A percentile compares a stretch with the other conserved stretches of the same genome.
These are phyloP conservation scores for Capsicum baccatum DNA, from an alignment of 257 asterid species.

Conservation along the genomic window DNA sequence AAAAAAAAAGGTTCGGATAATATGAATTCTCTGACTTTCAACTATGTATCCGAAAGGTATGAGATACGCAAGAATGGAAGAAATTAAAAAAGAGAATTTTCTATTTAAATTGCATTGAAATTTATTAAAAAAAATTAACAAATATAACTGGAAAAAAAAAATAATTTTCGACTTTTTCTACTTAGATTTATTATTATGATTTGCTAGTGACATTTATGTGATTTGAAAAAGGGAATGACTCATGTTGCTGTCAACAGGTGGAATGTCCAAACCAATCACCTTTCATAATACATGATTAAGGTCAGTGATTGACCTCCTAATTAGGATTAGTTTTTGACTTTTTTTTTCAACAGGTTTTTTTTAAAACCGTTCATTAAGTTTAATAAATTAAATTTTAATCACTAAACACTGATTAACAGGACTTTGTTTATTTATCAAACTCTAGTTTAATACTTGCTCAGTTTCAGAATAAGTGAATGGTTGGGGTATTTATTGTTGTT, in stretches of 20 bases:
- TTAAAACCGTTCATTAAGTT: conserved; percentile 31
- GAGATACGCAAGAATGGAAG: not conserved
- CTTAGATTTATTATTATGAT: not conserved
- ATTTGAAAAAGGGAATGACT: conserved; percentile 29
- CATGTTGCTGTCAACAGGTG: conserved; percentile 57
- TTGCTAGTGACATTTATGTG: conserved; percentile 26
- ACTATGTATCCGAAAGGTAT: not conserved
- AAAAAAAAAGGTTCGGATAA: not conserved
- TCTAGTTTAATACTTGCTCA: not conserved
- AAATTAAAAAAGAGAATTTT: not conserved
- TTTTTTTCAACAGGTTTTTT: conserved; percentile 24
- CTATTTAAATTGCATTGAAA: not conserved
- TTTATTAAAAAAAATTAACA: not conserved
- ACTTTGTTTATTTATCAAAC: not conserved
- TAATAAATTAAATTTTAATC: conserved; percentile 26
- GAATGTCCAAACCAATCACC: conserved; percentile 53
- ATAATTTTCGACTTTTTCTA: too few relatives aligned
- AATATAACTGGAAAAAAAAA: too few relatives aligned
- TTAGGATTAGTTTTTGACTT: conserved; percentile 59
- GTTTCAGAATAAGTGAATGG: too few relatives aligned
- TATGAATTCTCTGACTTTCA: not conserved
- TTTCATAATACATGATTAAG: conserved; percentile 33
- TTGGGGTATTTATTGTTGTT: too few relatives aligned
- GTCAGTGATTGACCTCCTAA: conserved; percentile 46
- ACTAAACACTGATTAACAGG: conserved; percentile 8